These are phyloP conservation scores for Leccinum subtestaceum DNA, from an alignment of 768 basidiomycete genomes.

Conservation along the genomic window DNA sequence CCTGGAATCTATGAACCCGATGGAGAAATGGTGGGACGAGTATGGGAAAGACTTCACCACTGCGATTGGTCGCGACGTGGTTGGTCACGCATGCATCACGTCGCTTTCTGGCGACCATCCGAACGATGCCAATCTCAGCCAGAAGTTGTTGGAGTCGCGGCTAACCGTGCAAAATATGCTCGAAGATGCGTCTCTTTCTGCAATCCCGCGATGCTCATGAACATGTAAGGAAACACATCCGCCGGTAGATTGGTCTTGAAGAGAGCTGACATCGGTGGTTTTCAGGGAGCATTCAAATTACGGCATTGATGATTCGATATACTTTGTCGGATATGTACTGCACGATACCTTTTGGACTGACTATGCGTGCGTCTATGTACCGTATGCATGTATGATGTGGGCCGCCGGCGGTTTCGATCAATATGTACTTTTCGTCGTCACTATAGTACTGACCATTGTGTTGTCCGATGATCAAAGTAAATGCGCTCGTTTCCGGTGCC, in stretches of 20 bases:
- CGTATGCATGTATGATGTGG: no score
- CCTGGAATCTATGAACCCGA: conserved; percentile 23
- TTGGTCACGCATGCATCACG: conserved; percentile 21
- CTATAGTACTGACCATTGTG: no score
- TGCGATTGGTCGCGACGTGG: background rate
- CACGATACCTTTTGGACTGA: no score
- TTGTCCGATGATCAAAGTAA: no score
- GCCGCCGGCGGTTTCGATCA: no score
- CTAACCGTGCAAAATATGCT: conserved; percentile 2
- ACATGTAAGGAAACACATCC: background rate
- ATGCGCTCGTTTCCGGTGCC: no score
- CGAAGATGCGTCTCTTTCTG: background rate
- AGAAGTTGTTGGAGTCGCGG: background rate
- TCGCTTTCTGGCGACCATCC: background rate
- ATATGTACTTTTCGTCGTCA: no score
- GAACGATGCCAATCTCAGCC: background rate
- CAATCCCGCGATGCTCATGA: background rate
- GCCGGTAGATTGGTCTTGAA: background rate
- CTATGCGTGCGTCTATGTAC: no score
- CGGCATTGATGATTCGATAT: no score
- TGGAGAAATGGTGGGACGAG: conserved; percentile 25
- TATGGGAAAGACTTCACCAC: conserved; percentile 2
- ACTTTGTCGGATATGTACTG: no score
- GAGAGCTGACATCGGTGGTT: background rate
- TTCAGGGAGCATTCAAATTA: no score